Base-by-base conservation (phyloP, 495 filamentous ascomycete species). In the Talaromyces proteolyticus region DNA sequence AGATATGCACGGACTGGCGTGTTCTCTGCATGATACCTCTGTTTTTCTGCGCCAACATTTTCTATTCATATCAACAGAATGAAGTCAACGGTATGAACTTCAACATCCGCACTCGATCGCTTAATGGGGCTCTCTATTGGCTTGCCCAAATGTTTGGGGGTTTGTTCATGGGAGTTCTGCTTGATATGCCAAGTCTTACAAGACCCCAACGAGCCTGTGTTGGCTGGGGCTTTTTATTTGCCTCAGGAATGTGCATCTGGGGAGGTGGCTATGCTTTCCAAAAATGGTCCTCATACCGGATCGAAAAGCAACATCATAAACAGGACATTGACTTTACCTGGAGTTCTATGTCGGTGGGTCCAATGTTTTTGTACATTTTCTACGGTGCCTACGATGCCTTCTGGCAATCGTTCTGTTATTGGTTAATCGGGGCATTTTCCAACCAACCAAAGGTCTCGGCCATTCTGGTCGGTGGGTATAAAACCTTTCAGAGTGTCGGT, bases 401-500 rank as follows among this genome's bases (percentile, higher is more conserved):
- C 22, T 75, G 73, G 73, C 87, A 92, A 64, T 89, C 86, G 3
- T 82, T 70, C 60, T 86, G 91, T 52, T 94, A 94, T 74, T 94
- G 89, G 89, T 47, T 72, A n/a, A 91, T 96, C 80, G 91, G 91
- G 36, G 81, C 91, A 4, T 74, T 88, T 37, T 89, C 86, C 54
- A 95, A 96, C 69, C 90, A 89, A 14, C 81, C 87, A 23, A 85
- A 87, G 53, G 89, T 87, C 56, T 78, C 89, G 4, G 91, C 91
- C 61, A 90, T 94, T 68, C 81, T 91, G 53, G 82, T 89, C n/a
- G 91, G 91, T 39, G 94, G 89, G 66, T 95, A 95, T 75, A 94
- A 94, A 60, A 87, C 86, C 40, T 85, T 96, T 57, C 90, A 96
- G 67, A 87, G 84, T n/a, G 83, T 86, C 2, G 91, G 89, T 42